Evolutionary conservation across 352 stramenopile species (phyloP).

Genomic region (Phytopythium oedochilum): DNA sequence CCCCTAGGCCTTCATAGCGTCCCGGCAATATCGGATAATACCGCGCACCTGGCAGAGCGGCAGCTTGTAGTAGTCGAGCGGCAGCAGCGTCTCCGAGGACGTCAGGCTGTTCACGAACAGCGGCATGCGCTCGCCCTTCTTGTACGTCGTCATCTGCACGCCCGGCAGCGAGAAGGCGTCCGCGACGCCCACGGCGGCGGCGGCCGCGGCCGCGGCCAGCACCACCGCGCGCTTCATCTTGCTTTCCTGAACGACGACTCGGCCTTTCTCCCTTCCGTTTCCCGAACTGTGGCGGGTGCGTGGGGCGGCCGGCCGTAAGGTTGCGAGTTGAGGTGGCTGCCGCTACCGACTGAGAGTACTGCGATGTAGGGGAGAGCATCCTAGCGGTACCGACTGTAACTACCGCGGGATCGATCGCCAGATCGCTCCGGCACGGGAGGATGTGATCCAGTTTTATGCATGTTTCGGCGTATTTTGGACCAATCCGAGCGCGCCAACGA

Average conservation of each 20-base stretch:
- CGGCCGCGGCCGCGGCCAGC: constrained; percentile 11
- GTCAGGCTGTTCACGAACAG: constrained; percentile 95
- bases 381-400: background rate
- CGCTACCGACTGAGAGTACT: background rate
- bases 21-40: no score
- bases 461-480: background rate
- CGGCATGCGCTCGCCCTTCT: constrained; percentile 76
- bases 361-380: background rate
- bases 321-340: background rate
- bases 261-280: background rate
- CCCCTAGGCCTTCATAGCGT: no score
- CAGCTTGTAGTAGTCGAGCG: constrained; percentile 97
- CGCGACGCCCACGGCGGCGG: constrained; percentile 5
- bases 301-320: no score
- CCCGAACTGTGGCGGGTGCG: no score
- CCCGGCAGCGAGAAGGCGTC: constrained; percentile 71
- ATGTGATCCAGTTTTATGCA: background rate
- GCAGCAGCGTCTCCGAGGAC: constrained; percentile 94
- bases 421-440: background rate
- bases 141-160: constrained; percentile 88
- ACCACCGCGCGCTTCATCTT: constrained; percentile 19
- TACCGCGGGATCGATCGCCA: background rate
- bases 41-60: constrained; percentile 92
- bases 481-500: background rate
- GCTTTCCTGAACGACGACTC: background rate